Base-by-base conservation (phyloP, 78 protist species). In the Dictyostelium capitatum region DNA sequence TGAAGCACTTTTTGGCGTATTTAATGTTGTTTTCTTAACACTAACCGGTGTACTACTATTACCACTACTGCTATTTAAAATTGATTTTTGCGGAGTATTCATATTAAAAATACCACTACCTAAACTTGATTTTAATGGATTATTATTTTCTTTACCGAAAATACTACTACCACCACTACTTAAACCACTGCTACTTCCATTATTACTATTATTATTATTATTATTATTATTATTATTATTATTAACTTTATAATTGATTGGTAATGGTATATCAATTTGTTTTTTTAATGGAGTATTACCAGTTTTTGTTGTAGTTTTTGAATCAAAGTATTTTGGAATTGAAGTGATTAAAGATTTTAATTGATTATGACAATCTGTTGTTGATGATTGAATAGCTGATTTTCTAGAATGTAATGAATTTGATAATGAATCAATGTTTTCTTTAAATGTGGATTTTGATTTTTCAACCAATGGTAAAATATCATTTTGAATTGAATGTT, bases 261-360 rank as follows among this genome's bases (percentile, higher is more conserved):
- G 53, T 14, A 79, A 73, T 30, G 89, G 89, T 20, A 69, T 25
- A 43, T 48, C 65, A 50, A 82, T 11, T 1, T 30, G 62, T 53
- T 73, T 64, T 37, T 69, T 83, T 20, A 43, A 32, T 8, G 91
- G 91, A 4, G 91, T 83, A 37, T 83, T 23, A 50, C 69, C 82
- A 72, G 91, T 51, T 48, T 54, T 54, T 32, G 20, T 30, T 10
- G 30, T 83, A 20, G 8, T 25, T 32, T 28, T 62, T 37, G 74
- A 69, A n/a, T 56, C 57, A 12, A 80, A 62, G 3, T 23, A 54
- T 37, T 59, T 30, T 19, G 70, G 83, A n/a, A 79, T 54, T 51
- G 82, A 77, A 15, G 57, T n/a, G 7, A 77, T 50, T 2, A 77
- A 41, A 5, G 82, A 46, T 10, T 50, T 77, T 8, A 77, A 46